Conservation (phyloP, 768 basidiomycete species). For the Boletus edulis region DNA sequence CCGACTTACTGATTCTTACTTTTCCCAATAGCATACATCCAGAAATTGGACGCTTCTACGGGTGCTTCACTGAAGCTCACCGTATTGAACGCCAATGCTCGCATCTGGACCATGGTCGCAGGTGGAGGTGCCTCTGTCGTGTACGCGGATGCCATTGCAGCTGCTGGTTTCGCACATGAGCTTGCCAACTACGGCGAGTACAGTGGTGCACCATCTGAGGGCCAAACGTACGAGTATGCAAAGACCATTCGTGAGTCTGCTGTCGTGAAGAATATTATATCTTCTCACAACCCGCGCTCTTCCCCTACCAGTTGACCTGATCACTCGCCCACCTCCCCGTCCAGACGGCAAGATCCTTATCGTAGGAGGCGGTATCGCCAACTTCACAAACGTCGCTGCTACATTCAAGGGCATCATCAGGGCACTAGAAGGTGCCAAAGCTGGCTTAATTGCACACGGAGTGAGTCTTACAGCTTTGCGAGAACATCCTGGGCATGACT, state of each 20-base stretch:
- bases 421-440: constrained; percentile 91
- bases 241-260: constrained; percentile 87
- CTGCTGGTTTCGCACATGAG: constrained; percentile 94
- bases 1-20: background rate
- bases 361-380: constrained; percentile 99
- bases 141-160: constrained; percentile 76
- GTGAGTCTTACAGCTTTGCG: constrained; percentile 8
- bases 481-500: background rate
- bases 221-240: constrained; percentile 98
- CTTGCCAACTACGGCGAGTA: constrained; percentile 99
- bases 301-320: constrained; percentile 70
- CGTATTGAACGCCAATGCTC: constrained; percentile 90
- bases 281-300: background rate
- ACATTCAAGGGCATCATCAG: constrained; percentile 99
- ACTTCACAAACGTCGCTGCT: constrained; percentile 99
- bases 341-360: constrained; percentile 96
- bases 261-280: background rate
- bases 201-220: constrained; percentile 96
- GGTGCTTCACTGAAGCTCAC: constrained; percentile 98
- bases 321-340: constrained; percentile 84
- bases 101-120: constrained; percentile 99
- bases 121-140: constrained; percentile 85
- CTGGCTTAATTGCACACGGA: constrained; percentile 60
- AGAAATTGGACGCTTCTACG: constrained; percentile 95
- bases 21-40: constrained; percentile 73